These are phyloP conservation scores for Auriculariales sp. DNA, from an alignment of 768 basidiomycete genomes.

Conservation along the genomic window DNA sequence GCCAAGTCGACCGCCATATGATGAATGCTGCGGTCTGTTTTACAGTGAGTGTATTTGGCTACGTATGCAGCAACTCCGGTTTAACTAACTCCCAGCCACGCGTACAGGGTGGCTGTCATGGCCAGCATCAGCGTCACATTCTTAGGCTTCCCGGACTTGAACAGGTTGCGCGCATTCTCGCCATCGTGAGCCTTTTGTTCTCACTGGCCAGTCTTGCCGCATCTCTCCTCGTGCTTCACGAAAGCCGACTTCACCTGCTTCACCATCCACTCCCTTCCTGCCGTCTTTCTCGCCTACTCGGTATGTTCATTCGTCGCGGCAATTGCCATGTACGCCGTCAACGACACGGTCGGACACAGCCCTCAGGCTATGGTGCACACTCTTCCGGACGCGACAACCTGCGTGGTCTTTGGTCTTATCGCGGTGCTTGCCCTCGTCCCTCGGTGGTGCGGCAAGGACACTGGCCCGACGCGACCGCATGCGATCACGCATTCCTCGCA, in stretches of 20 bases:
- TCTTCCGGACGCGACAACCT: too few species aligned
- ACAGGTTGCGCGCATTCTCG: conserved; percentile 43
- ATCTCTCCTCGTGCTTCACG: conserved; percentile 52
- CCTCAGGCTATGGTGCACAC: conserved; percentile 19
- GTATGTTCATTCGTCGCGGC: conserved; percentile 53
- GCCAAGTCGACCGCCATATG: conserved; percentile 19
- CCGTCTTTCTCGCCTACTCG: conserved; percentile 60
- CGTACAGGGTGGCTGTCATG: conserved; percentile 57
- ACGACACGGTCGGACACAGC: conserved; percentile 29
- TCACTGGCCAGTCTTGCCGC: conserved; percentile 57
- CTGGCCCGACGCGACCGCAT: too few species aligned
- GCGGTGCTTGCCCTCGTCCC: too few species aligned
- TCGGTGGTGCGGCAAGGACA: neutral
- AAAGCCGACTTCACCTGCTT: conserved; percentile 27
- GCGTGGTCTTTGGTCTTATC: too few species aligned
- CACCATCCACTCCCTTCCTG: conserved; percentile 51
- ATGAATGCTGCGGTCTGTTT: conserved; percentile 52
- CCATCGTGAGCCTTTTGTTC: conserved; percentile 53
- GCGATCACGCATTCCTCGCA: too few species aligned
- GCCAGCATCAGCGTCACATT: conserved; percentile 73
- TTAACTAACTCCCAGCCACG: neutral
- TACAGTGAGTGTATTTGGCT: conserved; percentile 30
- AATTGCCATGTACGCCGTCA: conserved; percentile 50
- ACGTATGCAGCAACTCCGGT: neutral
- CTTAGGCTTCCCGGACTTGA: conserved; percentile 62